Evolutionary conservation across 441 rosid genomes (phyloP).

Genomic region (Kokia cookei): DNA sequence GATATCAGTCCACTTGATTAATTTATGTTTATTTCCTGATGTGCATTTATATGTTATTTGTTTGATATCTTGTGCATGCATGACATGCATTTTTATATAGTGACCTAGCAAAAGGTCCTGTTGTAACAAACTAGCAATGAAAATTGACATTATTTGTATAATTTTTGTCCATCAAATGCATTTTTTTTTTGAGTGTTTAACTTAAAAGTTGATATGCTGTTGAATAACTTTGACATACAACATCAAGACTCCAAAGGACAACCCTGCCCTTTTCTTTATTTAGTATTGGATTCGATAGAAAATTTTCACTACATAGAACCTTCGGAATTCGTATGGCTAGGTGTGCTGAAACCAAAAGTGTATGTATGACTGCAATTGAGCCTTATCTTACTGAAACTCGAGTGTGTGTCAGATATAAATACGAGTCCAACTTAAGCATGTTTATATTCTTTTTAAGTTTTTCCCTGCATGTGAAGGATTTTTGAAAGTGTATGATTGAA

Average conservation of each 20-base stretch:
- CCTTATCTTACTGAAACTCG: no score
- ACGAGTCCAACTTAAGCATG: no score
- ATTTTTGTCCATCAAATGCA: background rate
- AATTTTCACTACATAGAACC: no score
- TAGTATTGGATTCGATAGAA: no score
- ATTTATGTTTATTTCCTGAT: background rate
- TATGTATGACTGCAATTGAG: no score
- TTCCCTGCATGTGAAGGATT: no score
- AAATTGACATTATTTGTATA: background rate
- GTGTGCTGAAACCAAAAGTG: no score
- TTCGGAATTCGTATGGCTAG: no score
- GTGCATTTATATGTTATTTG: background rate
- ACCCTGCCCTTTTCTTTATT: background rate
- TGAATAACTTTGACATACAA: background rate
- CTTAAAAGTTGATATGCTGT: background rate
- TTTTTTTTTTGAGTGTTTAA: no score
- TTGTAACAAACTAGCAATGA: slow-evolving; percentile 10
- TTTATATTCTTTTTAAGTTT: no score
- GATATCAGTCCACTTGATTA: background rate
- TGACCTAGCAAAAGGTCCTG: background rate
- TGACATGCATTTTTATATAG: background rate
- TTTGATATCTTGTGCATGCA: background rate
- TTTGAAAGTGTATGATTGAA: no score
- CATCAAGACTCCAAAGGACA: background rate
- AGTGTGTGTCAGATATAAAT: no score